Evolutionary conservation across 78 protist species (phyloP).

Genomic region (Polysphondylium violaceum): DNA sequence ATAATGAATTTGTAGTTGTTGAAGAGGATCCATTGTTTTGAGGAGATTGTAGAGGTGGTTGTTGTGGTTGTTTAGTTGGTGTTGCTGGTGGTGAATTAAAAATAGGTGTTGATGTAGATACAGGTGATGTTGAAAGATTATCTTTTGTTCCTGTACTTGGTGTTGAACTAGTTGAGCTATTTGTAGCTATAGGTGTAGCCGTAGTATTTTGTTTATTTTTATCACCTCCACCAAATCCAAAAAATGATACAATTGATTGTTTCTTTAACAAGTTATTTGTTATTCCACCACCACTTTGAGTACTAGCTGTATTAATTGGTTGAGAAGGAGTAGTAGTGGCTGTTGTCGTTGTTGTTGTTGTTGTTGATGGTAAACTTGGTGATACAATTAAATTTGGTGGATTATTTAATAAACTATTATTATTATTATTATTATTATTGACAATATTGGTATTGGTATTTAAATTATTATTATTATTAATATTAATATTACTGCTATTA

Average conservation of each 20-base stretch:
- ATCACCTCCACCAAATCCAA: conserved; percentile 41
- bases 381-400: background rate
- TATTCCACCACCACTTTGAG: background rate
- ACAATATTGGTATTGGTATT: background rate
- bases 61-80: background rate
- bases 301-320: too few species aligned
- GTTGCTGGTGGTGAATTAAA: background rate
- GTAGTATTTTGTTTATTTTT: conserved; percentile 11
- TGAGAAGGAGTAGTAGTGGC: too few species aligned
- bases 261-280: background rate
- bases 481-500: background rate
- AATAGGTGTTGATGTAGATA: background rate
- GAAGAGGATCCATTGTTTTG: conserved; percentile 11
- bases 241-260: conserved; percentile 49
- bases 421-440: conserved; percentile 6
- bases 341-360: background rate
- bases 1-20: conserved; percentile 3
- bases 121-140: background rate
- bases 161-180: background rate
- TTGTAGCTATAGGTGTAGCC: background rate
- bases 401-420: background rate
- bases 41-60: background rate
- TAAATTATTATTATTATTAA: background rate
- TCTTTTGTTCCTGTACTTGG: background rate
- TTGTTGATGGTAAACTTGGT: background rate